Evolutionary conservation across 306 rosid genomes (phyloP).

Genomic region (Pterocarpus santalinus): DNA sequence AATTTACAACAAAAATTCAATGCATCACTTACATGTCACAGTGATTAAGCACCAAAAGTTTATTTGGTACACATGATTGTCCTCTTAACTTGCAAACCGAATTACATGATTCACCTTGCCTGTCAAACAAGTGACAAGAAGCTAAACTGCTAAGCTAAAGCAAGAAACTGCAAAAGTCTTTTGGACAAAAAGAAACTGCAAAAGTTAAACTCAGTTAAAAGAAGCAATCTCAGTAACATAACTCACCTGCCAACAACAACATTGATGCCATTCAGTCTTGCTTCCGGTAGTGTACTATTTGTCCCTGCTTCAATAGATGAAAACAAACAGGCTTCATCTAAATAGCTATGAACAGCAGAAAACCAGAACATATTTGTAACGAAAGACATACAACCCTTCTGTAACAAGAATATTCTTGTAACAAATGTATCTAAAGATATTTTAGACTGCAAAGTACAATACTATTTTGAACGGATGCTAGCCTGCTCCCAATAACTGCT

Average conservation of each 20-base stretch:
- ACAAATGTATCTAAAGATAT: background rate
- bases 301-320: conserved; percentile 56
- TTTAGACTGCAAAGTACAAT: conserved; percentile 29
- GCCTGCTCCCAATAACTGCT: background rate
- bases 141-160: conserved; percentile 47
- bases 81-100: conserved; percentile 89
- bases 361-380: conserved; percentile 31
- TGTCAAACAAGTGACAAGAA: conserved; percentile 56
- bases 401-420: conserved; percentile 22
- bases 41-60: conserved; percentile 81
- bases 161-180: conserved; percentile 43
- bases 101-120: conserved; percentile 91
- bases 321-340: conserved; percentile 20
- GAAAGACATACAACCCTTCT: conserved; percentile 24
- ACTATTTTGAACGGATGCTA: conserved; percentile 26
- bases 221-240: conserved; percentile 23
- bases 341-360: conserved; percentile 32
- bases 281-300: conserved; percentile 63
- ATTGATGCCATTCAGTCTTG: conserved; percentile 79
- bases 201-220: conserved; percentile 1
- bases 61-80: conserved; percentile 87
- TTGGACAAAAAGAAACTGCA: conserved; percentile 50
- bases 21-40: conserved; percentile 82
- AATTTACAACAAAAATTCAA: conserved; percentile 29
- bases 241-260: conserved; percentile 89